Percentiles rank a stretch among this genome's conserved stretches.
These are phyloP conservation scores for Arthrobotrys megalospora DNA, from an alignment of 2,329 filamentous ascomycete species.

Conservation along the genomic window DNA sequence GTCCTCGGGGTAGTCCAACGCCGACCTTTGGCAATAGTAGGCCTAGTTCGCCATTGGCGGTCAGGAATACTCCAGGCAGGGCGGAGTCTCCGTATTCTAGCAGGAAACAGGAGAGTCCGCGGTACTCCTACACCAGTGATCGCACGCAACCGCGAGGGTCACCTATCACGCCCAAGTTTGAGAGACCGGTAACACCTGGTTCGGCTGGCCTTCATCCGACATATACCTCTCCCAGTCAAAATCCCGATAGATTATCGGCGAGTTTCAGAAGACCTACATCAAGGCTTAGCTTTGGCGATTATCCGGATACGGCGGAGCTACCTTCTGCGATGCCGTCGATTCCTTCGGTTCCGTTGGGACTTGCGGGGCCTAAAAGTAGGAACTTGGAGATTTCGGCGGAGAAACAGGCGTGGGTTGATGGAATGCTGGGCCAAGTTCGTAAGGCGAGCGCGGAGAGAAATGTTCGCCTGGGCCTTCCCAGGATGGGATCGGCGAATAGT, in stretches of 20 bases:
- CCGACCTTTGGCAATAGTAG: conserved; percentile 62
- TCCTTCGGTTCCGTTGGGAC: conserved; percentile 73
- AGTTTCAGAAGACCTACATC: conserved; percentile 61
- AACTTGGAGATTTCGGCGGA: conserved; percentile 79
- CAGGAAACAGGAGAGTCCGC: conserved; percentile 47
- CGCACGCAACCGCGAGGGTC: conserved; percentile 30
- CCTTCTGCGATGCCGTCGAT: conserved; percentile 63
- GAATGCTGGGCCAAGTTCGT: conserved; percentile 84
- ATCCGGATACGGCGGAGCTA: conserved; percentile 61
- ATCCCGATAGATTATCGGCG: conserved; percentile 34
- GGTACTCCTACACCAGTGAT: conserved; percentile 24
- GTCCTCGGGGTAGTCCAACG: conserved; percentile 67
- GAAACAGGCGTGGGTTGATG: conserved; percentile 84
- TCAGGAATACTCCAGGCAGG: conserved; percentile 33
- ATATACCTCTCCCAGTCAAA: conserved; percentile 37
- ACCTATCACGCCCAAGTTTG: conserved; percentile 40
- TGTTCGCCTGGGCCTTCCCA: conserved; percentile 34
- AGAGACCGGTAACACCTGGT: conserved; percentile 51
- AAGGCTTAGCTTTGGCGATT: conserved; percentile 62
- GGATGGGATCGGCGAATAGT: conserved; percentile 34
- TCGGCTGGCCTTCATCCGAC: conserved; percentile 36
- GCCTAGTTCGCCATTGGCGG: conserved; percentile 62
- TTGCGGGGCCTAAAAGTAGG: conserved; percentile 79
- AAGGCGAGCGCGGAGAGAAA: conserved; percentile 75
- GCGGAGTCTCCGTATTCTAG: conserved; percentile 45